Percentiles rank a stretch among this genome's conserved stretches.
These are phyloP conservation scores for Cutaneotrichosporon dermatis DNA, from an alignment of 1,284 basidiomycete genomes.

Conservation along the genomic window DNA sequence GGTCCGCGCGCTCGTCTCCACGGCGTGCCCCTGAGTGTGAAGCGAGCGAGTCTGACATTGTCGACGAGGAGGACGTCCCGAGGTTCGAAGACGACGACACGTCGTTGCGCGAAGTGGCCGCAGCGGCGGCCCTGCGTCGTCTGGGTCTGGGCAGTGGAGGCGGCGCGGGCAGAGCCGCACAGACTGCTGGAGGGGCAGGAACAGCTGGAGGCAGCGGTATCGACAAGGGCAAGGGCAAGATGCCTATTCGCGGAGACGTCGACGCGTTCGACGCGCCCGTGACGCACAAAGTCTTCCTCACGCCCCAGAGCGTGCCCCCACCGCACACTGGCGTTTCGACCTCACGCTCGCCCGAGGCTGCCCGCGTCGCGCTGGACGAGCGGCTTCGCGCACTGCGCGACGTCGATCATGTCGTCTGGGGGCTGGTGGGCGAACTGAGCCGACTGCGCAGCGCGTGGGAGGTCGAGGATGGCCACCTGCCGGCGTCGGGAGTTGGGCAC, in stretches of 20 bases:
- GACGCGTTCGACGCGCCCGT: constrained; percentile 9
- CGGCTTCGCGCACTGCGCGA: constrained; percentile 68
- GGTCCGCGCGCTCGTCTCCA: background rate
- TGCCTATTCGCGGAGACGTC: background rate
- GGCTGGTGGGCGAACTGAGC: constrained; percentile 71
- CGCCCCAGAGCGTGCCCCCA: background rate
- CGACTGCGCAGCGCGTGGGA: constrained; percentile 61
- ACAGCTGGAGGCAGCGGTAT: background rate
- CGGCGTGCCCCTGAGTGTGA: background rate
- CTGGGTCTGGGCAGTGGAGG: constrained; percentile 1
- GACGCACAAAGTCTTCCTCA: constrained; percentile 17
- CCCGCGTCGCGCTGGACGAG: constrained; percentile 69
- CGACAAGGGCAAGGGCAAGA: constrained; percentile 12
- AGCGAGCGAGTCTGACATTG: background rate
- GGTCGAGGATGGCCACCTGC: constrained; percentile 19
- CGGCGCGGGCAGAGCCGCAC: background rate
- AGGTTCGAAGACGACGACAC: constrained; percentile 10
- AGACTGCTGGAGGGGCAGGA: background rate
- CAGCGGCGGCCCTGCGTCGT: constrained; percentile 12
- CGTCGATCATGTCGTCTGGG: constrained; percentile 63
- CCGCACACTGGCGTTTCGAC: background rate
- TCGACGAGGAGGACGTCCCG: constrained; percentile 1
- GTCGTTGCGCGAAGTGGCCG: constrained; percentile 11
- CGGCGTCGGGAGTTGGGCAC: too few species aligned
- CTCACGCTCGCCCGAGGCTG: constrained; percentile 8